These are phyloP conservation scores for Xylariaceae sp. DNA, from an alignment of 2,329 filamentous ascomycete species.

Conservation along the genomic window DNA sequence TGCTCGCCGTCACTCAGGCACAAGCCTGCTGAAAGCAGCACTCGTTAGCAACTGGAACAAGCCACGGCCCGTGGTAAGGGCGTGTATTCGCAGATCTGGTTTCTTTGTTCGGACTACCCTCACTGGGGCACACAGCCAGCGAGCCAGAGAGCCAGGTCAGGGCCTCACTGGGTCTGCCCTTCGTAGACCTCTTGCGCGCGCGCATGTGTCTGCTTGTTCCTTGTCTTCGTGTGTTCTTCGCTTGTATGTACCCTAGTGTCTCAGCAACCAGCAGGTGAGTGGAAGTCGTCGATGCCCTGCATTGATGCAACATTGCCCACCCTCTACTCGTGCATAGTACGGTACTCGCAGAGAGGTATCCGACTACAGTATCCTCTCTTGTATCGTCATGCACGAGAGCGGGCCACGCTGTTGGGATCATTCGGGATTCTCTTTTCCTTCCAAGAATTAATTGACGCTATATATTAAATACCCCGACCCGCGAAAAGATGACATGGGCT, in stretches of 20 bases:
- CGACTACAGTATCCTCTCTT: constrained; percentile 9
- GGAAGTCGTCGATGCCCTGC: background rate
- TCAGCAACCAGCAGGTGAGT: background rate
- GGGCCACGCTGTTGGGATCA: constrained; percentile 13
- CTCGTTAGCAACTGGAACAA: too few species aligned
- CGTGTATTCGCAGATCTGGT: too few species aligned
- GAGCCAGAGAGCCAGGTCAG: too few species aligned
- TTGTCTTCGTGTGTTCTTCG: background rate
- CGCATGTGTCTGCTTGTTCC: background rate
- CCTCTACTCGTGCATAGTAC: constrained; percentile 9
- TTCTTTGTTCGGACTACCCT: too few species aligned
- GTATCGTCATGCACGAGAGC: constrained; percentile 17
- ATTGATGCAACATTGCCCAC: constrained; percentile 12
- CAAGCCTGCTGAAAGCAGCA: too few species aligned
- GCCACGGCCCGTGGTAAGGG: too few species aligned
- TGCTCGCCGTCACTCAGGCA: too few species aligned
- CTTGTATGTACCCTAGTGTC: background rate
- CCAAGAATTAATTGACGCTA: constrained; percentile 9
- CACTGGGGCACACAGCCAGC: too few species aligned
- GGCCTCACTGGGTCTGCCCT: too few species aligned
- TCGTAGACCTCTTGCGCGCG: too few species aligned
- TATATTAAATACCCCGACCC: constrained; percentile 17
- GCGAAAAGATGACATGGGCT: constrained; percentile 6
- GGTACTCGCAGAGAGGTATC: too few species aligned
- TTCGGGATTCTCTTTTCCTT: constrained; percentile 4